Percentiles rank a stretch among this genome's conserved stretches.
Conservation (phyloP, 805 yeast species). For the Candida succiphila region DNA sequence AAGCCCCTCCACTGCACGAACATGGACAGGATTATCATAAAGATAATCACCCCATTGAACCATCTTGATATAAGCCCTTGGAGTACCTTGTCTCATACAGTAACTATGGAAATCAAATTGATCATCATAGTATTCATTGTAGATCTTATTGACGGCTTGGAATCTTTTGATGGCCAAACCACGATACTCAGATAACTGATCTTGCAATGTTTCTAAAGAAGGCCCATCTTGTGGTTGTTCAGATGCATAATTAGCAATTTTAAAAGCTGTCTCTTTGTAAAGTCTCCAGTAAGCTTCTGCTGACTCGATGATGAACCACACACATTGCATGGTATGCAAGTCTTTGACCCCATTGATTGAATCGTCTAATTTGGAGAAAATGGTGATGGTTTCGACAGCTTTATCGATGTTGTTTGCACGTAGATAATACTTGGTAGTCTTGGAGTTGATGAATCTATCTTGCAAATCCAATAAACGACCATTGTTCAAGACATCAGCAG, state of each 20-base stretch:
- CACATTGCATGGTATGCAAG: slow-evolving; percentile 81
- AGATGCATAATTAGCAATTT: slow-evolving; percentile 6
- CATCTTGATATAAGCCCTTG: slow-evolving; percentile 71
- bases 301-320: slow-evolving; percentile 78
- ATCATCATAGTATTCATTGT: slow-evolving; percentile 64
- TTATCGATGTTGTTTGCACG: slow-evolving; percentile 66
- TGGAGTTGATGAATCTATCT: slow-evolving; percentile 86
- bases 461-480: slow-evolving; percentile 76
- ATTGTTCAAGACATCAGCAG: slow-evolving; percentile 54
- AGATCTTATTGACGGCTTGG: slow-evolving; percentile 54
- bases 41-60: slow-evolving; percentile 75
- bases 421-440: slow-evolving; percentile 72
- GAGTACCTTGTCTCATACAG: slow-evolving; percentile 84
- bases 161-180: slow-evolving; percentile 81
- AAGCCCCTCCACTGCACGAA: slow-evolving; percentile 62
- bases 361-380: slow-evolving; percentile 82
- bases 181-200: slow-evolving; percentile 33
- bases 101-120: slow-evolving; percentile 93
- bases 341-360: slow-evolving; percentile 79
- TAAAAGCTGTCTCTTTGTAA: slow-evolving; percentile 26
- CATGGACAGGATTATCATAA: slow-evolving; percentile 58
- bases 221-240: neutral
- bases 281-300: slow-evolving; percentile 73
- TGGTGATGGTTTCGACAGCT: slow-evolving; percentile 63
- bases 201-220: slow-evolving; percentile 21